Conservation (phyloP, 139 green algal species). For the Ettlia oleoabundans region DNA sequence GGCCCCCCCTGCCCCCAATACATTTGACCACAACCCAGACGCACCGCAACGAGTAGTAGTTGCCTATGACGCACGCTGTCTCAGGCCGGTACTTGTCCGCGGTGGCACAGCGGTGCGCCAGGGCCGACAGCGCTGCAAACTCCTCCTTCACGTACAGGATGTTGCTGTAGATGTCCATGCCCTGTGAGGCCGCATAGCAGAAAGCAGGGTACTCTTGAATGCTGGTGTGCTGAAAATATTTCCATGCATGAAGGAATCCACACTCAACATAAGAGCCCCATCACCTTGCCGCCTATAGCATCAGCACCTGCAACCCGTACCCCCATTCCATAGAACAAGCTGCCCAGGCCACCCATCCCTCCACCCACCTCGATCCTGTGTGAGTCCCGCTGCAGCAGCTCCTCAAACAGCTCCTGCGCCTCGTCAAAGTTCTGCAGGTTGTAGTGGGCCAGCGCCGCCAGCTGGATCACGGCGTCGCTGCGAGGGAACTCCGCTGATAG, state of each 20-base stretch:
- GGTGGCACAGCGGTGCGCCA: constrained; percentile 80
- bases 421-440: constrained; percentile 90
- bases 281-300: no score
- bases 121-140: constrained; percentile 73
- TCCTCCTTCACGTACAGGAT: constrained; percentile 94
- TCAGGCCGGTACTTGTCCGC: constrained; percentile 94
- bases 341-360: neutral
- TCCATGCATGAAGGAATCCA: neutral
- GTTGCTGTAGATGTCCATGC: constrained; percentile 96
- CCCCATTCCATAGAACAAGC: neutral
- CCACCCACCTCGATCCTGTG: constrained; percentile 78
- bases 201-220: no score
- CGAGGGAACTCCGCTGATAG: constrained; percentile 73
- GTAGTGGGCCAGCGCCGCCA: constrained; percentile 91
- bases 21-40: neutral
- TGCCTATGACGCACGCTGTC: constrained; percentile 95
- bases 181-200: constrained; percentile 48
- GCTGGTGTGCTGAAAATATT: neutral
- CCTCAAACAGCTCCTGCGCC: constrained; percentile 87
- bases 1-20: neutral
- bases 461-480: constrained; percentile 68
- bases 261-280: no score
- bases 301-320: no score
- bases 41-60: constrained; percentile 95
- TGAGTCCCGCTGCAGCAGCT: constrained; percentile 83